Conservation (phyloP, 1,284 basidiomycete species). For the Cutaneotrichosporon spelunceum region DNA sequence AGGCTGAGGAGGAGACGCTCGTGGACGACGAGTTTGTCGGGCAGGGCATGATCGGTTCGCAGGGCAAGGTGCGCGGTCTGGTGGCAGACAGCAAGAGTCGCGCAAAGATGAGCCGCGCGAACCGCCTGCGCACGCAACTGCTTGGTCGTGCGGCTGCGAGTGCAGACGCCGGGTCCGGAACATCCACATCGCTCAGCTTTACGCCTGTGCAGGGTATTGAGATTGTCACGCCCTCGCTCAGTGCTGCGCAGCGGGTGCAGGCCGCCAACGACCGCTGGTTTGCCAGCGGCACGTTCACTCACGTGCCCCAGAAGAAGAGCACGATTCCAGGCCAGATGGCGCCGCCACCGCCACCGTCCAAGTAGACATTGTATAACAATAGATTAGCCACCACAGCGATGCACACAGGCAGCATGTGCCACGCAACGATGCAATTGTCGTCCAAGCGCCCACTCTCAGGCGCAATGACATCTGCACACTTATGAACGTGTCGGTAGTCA, state of each 20-base stretch:
- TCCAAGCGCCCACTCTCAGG: background rate
- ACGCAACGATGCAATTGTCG: background rate
- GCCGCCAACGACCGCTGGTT: slow-evolving; percentile 94
- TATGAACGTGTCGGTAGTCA: background rate
- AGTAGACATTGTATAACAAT: background rate
- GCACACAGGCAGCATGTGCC: background rate
- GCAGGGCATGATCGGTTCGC: slow-evolving; percentile 89
- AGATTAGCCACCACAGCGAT: background rate
- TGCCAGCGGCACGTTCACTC: slow-evolving; percentile 70
- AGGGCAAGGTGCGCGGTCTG: slow-evolving; percentile 83
- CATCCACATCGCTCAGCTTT: slow-evolving; percentile 85
- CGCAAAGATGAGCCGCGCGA: slow-evolving; percentile 94
- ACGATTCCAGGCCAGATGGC: slow-evolving; percentile 42
- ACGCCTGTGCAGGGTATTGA: slow-evolving; percentile 98
- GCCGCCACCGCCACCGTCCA: background rate
- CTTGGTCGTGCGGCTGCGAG: slow-evolving; percentile 68
- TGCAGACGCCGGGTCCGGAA: slow-evolving; percentile 63
- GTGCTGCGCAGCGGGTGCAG: slow-evolving; percentile 74
- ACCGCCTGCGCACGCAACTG: slow-evolving; percentile 82
- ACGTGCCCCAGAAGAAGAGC: slow-evolving; percentile 48
- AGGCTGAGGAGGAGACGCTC: slow-evolving; percentile 91
- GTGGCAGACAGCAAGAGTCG: slow-evolving; percentile 80
- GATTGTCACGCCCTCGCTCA: slow-evolving; percentile 68
- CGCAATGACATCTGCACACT: no score
- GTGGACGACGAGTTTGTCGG: slow-evolving; percentile 96